Base-by-base conservation (phyloP, 1,139 yeast genomes). In the Casaregolazyma suthepensis region DNA sequence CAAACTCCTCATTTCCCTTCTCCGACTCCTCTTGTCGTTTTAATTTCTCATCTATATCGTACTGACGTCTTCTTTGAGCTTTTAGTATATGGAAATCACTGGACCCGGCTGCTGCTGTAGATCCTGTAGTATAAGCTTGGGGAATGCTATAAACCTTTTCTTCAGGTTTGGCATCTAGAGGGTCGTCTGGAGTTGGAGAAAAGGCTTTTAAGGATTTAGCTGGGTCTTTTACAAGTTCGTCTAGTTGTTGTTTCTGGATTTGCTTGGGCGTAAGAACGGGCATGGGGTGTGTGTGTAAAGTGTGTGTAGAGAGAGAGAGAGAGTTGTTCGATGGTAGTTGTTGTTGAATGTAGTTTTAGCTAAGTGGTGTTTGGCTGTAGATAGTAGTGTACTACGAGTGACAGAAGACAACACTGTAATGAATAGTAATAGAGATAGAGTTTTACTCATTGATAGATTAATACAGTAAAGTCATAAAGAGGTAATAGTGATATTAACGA, bases 11-110 rank as follows among this genome's bases (percentile, higher is more conserved):
- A 12, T 50, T 48, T 6, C 50, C 54, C 42, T 46, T 40, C 44
- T 57, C 60, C 26, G 53, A 56, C 46, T 52, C 40, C 42, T 62
- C 65, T 31, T 55, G 54, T 46, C 43, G 45, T 20, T 62, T 62
- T 53, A 66, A 63, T 48, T 60, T 64, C 44, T 63, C 66, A 50
- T 59, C 52, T 17, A 68, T 58, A 52, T 67, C 71, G 38, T 58
- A 54, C 53, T 69, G 71, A 51, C 66, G 59, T 23, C 73, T 61
- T 50, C 71, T 59, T 17, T 67, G 63, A 29, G 65, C 63, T 57
- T 71, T 71, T 61, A 68, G 69, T 20, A 68, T 63, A 55, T 71
- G 74, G 52, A 71, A 71, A 49, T 71, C 73, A 9, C 74, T 74
- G 0, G 74, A 67, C 5, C 73, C 71, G 0, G 73, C 71, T n/a